Base-by-base conservation (phyloP, 2,329 filamentous ascomycete species). In the Bipolaris victoriae region DNA sequence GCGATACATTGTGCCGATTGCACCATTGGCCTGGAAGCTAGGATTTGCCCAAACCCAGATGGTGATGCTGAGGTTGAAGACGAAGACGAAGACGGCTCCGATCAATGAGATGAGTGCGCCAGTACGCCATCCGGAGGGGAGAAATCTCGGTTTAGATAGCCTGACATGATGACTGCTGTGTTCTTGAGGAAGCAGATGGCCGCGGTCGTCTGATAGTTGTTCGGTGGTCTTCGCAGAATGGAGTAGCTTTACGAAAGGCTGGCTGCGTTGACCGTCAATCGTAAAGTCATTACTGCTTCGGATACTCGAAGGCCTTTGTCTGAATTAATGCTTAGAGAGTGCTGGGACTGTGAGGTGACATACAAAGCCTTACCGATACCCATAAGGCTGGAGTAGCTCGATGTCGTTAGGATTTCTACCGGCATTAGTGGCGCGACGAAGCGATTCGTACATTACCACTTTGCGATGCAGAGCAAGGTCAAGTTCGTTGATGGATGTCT, bases 381-480 rank as follows among this genome's bases (percentile, higher is more conserved):
- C 47, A 13, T 49, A 10, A 18, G 36, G 24, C 47, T 49, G 47
- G 6, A 49, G n/a, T 13, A 33, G n/a, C 47, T 49, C 47, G 7
- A 40, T 37, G 7, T 13, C 33, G 7, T 49, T 20, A 2, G n/a
- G 13, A 20, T 16, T 20, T n/a, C 36, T 7, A n/a, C 40, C 24
- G 47, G 36, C 20, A 29, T n/a, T 7, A 3, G 15, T 39, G 10
- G 2, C 11, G 36, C 11, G 36, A 26, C n/a, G 22, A n/a, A 29
- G 22, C 15, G 18, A 18, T 9, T 35, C 16, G 31, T 35, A 46
- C 29, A 35, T 46, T 13, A 16, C 39, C 24, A 31, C 40, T 43
- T 20, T n/a, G 16, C n/a, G 16, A 2, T 11, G 16, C 16, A 13
- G 6, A n/a, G 3, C 5, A 22, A 22, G 3, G 3, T 3, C 9